Evolutionary conservation across 208 protist species (phyloP).

Genomic region (Crithidia mellificae): DNA sequence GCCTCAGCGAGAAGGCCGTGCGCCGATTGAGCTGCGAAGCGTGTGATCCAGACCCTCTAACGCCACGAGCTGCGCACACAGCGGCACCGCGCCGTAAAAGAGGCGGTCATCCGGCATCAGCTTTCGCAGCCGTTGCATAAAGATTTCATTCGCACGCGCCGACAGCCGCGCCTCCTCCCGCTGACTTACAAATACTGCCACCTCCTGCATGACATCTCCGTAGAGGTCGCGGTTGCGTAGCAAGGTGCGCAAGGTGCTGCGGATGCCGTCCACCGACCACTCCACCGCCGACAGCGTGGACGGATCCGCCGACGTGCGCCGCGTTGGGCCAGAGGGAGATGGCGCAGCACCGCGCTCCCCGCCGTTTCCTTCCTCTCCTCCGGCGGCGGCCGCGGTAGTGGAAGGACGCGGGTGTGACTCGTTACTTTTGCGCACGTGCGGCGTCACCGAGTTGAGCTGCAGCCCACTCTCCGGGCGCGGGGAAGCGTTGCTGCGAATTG

Average conservation of each 20-base stretch:
- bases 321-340: background rate
- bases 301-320: background rate
- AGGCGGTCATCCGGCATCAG: constrained; percentile 50
- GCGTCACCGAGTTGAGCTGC: constrained; percentile 10
- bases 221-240: constrained; percentile 45
- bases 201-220: constrained; percentile 53
- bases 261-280: constrained; percentile 51
- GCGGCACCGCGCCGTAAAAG: constrained; percentile 50
- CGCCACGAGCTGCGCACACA: constrained; percentile 76
- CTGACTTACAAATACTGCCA: constrained; percentile 50
- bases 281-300: constrained; percentile 36
- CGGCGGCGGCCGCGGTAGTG: constrained; percentile 11
- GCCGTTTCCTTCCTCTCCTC: background rate
- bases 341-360: background rate
- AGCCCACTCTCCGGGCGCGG: background rate
- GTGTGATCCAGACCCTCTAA: constrained; percentile 49
- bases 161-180: constrained; percentile 53
- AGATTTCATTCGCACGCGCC: constrained; percentile 54
- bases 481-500: constrained; percentile 4
- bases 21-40: background rate
- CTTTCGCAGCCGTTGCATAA: constrained; percentile 60
- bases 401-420: constrained; percentile 2
- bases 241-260: constrained; percentile 44
- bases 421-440: constrained; percentile 2
- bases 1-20: constrained; percentile 3